These are phyloP conservation scores for Rhodomyrtus tomentosa DNA, from an alignment of 345 rosid genomes.

Conservation along the genomic window DNA sequence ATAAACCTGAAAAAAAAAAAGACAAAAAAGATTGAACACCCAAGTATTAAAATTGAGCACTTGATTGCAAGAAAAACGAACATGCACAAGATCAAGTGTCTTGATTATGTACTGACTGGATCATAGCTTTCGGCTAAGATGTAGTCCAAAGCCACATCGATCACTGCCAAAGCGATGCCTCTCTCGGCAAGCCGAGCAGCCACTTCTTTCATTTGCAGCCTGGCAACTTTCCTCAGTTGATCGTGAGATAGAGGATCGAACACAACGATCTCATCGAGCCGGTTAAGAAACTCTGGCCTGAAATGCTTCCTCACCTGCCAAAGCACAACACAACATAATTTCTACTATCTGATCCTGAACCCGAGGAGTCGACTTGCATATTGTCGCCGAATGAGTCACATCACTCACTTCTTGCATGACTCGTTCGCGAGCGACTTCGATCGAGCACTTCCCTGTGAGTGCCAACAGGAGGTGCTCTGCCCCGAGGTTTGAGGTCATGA, in stretches of 20 bases:
- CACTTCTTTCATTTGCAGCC: constrained; percentile 77
- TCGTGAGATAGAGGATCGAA: constrained; percentile 86
- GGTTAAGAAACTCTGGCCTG: constrained; percentile 71
- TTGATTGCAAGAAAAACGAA: not conserved
- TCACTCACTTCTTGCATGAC: constrained; percentile 62
- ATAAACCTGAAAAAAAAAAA: constrained; percentile 34
- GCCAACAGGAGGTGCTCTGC: constrained; percentile 79
- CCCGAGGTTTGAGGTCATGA: constrained; percentile 95
- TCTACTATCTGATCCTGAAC: not conserved
- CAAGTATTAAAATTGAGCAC: not conserved
- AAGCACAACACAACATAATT: not conserved
- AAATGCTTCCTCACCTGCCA: constrained; percentile 65
- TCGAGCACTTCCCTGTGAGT: constrained; percentile 49
- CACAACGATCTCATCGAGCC: constrained; percentile 79
- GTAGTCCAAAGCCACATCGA: constrained; percentile 59
- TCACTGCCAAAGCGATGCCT: constrained; percentile 66
- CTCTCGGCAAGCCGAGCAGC: constrained; percentile 72
- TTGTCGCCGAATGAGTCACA: not conserved
- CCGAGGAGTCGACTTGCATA: not conserved
- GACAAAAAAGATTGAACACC: not conserved
- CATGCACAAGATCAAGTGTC: not conserved
- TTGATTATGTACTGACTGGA: constrained; percentile 41
- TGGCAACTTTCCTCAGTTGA: constrained; percentile 69
- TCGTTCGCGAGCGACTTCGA: constrained; percentile 63
- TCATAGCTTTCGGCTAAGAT: constrained; percentile 64